Evolutionary conservation across 176 grass and related monocot genomes (phyloP), one percentile per base, ranked within the genome.

Genomic region (Bolboschoenus planiculmis): DNA sequence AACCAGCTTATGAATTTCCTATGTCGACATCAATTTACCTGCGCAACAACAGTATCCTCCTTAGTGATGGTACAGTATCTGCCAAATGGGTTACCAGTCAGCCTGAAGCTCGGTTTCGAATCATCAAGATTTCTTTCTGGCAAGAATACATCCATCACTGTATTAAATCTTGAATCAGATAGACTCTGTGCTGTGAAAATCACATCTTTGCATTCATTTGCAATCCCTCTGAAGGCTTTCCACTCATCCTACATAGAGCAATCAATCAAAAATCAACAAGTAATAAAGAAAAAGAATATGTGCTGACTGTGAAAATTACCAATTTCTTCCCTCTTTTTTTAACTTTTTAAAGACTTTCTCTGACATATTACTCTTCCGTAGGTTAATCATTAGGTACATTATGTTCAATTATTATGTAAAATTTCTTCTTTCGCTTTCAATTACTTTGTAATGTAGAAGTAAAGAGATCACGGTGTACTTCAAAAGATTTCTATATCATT

Each of bases 1-100:
- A 53, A 55, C 53, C 2, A 42, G 48, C 62, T 87, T 71, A 85
- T 70, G 11, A 59, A 27, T 31, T 20, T 66, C 78, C 56, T n/a
- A 56, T 35, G 62, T 10, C 55, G 64, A 11, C 10, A 39, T 46
- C 56, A 21, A 15, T 82, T 79, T 87, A 95, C 96, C 96, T 99
- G 92, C 83, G 92, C 91, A 87, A 93, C 70, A 66, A 95, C 86
- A 56, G 90, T 90, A 73, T 91, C 67, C 24, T 85, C 90, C 18
- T 30, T 86, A 85, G 94, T 90, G 74, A 99, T 88, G 18, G 91
- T 95, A 87, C 96, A 99, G 13, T 90, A 88, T 87, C 96, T 91
- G 40, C 83, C 56, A 61, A 80, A 99, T 74, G 87, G 81, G 74
- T 87, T 95, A 84, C 96, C 96, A 68, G 88, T 80, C 51, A 99